Evolutionary conservation across 148 eudicot genomes (phyloP), one percentile per base, ranked within the genome.

Genomic region (Arctostaphylos glauca): DNA sequence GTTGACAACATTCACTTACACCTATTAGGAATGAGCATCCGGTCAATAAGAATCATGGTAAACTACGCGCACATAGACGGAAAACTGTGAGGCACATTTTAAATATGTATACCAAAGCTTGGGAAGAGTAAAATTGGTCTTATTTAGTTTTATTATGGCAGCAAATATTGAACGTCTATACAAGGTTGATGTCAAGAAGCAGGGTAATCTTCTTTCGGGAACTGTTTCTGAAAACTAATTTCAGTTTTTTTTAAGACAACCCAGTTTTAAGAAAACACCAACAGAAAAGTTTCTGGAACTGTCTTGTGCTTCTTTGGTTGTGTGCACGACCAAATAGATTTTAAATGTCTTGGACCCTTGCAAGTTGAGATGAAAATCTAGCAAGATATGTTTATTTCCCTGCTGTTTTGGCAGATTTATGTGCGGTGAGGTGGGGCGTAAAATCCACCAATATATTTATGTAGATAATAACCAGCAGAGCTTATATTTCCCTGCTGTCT

Each of bases 341-440:
- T 23, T 38, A 73, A 74, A 75, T 8, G 56, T 23, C 52, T 53
- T 76, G 46, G 14, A 14, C n/a, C 41, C 13, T 74, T 38, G 52
- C 25, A 6, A 74, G 41, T 74, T 74, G 77, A n/a, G 77, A 74
- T 47, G 56, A 19, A 72, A 68, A 72, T 72, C 23, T 74, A 7
- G n/a, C 5, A 72, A 72, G 18, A 46, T 41, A 44, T 16, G 21
- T 47, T 19, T 47, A 23, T 58, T 38, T 55, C 23, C 4, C 67
- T 0, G 12, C 48, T 41, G 25, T 77, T 55, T 54, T 9, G 60
- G n/a, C 41, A 18, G 23, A 54, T 18, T 77, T 14, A 46, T 54
- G 9, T 31, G 43, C 9, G n/a, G 52, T 54, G 19, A 76, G 14
- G 5, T 50, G 10, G 50, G 60, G 79, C 47, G 47, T 49, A 4